phyloP scores from a whole-genome alignment of 148 eudicot genomes.

The Dysphania ambrosioides region DNA sequence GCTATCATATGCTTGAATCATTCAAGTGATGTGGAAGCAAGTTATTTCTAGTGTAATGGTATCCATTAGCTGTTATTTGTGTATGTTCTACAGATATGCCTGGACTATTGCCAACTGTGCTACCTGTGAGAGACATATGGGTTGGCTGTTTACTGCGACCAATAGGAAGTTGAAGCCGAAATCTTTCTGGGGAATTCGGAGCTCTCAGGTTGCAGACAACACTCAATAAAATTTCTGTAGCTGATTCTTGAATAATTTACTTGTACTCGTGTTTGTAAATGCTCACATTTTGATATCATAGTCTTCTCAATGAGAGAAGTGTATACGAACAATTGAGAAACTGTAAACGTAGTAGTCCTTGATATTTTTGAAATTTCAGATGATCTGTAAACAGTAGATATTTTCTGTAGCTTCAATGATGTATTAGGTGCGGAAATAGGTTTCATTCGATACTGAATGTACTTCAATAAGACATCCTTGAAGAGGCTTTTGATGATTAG shows the following conservation, averaged over 20 bases:
- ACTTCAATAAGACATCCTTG: not conserved
- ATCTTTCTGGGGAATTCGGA: conserved; percentile 82
- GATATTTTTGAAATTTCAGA: not conserved
- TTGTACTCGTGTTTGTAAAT: conserved; percentile 19
- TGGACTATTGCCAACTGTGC: conserved; percentile 87
- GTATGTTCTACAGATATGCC: conserved; percentile 58
- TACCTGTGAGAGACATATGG: conserved; percentile 73
- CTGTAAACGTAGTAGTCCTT: not conserved
- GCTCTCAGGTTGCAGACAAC: conserved; percentile 73
- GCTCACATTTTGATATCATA: not conserved
- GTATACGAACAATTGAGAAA: not conserved
- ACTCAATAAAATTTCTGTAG: conserved; percentile 25
- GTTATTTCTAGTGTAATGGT: no score
- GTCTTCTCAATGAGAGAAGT: not conserved
- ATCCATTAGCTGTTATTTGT: not conserved
- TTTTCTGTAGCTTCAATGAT: not conserved
- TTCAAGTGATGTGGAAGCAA: not conserved
- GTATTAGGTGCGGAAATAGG: not conserved
- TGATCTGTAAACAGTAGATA: not conserved
- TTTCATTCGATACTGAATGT: not conserved
- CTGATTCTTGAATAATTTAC: not conserved
- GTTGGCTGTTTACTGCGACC: conserved; percentile 86
- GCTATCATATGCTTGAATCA: not conserved
- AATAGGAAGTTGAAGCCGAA: conserved; percentile 63
- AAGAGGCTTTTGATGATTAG: not conserved